Percentiles rank a stretch among this genome's conserved stretches.
These are phyloP conservation scores for Xylariaceae sp. DNA, from an alignment of 2,329 filamentous ascomycete genomes.

Conservation along the genomic window DNA sequence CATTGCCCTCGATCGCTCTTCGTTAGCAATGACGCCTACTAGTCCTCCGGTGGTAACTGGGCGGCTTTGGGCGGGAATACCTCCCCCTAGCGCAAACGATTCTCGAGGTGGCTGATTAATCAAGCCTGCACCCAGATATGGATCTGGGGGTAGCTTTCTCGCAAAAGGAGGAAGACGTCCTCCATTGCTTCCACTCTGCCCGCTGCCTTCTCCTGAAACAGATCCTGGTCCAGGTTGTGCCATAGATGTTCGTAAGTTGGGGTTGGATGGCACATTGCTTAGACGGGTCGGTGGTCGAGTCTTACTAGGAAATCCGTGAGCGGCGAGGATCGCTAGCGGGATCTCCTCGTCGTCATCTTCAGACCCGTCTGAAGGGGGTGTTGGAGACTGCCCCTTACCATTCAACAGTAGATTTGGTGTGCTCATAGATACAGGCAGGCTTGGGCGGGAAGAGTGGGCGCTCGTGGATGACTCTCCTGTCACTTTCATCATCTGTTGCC, in stretches of 20 bases:
- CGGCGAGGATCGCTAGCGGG: constrained; percentile 81
- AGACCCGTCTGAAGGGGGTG: constrained; percentile 52
- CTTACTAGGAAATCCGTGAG: constrained; percentile 84
- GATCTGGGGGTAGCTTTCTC: constrained; percentile 78
- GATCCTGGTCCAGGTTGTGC: constrained; percentile 58
- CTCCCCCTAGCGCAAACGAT: constrained; percentile 70
- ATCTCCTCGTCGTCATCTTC: constrained; percentile 91
- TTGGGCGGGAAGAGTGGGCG: constrained; percentile 53
- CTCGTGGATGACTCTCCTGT: constrained; percentile 70
- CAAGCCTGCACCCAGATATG: constrained; percentile 78
- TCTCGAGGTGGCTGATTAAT: constrained; percentile 74
- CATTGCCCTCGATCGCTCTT: constrained; percentile 78
- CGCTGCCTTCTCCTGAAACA: constrained; percentile 52
- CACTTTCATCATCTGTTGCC: constrained; percentile 96
- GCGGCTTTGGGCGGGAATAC: constrained; percentile 45
- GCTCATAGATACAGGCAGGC: constrained; percentile 61
- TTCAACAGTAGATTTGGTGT: constrained; percentile 59
- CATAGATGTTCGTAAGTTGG: constrained; percentile 66
- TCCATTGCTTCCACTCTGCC: constrained; percentile 38
- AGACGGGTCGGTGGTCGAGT: constrained; percentile 73
- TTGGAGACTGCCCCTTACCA: constrained; percentile 40
- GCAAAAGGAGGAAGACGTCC: constrained; percentile 78
- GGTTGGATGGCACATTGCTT: constrained; percentile 67
- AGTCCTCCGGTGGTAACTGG: constrained; percentile 71
- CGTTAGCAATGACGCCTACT: constrained; percentile 83